Conservation (phyloP, 305 asterid genomes). For the Solanum chacoense region DNA sequence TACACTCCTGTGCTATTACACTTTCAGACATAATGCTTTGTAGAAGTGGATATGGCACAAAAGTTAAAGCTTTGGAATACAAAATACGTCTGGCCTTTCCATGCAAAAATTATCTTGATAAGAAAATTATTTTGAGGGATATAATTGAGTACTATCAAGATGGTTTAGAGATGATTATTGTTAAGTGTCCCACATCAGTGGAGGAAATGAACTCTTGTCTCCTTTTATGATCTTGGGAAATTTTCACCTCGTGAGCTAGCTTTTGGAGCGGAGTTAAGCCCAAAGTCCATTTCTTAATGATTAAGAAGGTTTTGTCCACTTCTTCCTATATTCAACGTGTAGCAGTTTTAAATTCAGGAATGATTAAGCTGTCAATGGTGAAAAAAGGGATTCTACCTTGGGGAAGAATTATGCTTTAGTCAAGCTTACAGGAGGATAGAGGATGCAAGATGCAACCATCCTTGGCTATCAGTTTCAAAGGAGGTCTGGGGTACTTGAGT, state of each 20-base stretch:
- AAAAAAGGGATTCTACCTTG: neutral
- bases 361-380: neutral
- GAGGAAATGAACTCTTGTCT: neutral
- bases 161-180: neutral
- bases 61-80: neutral
- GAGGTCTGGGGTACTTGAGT: neutral
- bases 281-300: neutral
- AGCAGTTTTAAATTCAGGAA: neutral
- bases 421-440: neutral
- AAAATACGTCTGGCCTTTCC: neutral
- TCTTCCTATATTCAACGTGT: neutral
- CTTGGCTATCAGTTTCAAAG: neutral
- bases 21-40: neutral
- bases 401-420: neutral
- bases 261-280: neutral
- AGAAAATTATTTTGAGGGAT: neutral
- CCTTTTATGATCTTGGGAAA: neutral
- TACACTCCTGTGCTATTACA: neutral
- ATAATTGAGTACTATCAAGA: neutral
- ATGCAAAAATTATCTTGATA: neutral
- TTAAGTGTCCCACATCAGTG: neutral
- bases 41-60: neutral
- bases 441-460: neutral
- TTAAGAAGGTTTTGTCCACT: neutral
- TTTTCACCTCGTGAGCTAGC: neutral